Conservation (phyloP, 2,329 filamentous ascomycete genomes). For the Tolypocladium album region DNA sequence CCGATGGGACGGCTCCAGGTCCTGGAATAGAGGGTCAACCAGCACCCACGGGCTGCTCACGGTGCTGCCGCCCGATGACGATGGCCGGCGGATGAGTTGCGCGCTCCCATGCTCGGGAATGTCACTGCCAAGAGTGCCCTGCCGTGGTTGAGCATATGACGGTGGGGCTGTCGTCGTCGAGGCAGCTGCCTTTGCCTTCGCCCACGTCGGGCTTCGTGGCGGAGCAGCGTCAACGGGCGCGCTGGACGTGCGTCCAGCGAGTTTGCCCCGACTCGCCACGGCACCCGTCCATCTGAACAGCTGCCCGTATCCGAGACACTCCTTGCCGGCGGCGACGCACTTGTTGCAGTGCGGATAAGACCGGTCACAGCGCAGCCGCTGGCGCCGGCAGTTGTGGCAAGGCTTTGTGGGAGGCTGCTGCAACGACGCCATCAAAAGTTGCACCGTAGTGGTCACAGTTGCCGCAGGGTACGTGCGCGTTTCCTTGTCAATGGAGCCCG, state of each 20-base stretch:
- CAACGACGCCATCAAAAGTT: not conserved
- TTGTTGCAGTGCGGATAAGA: conserved; percentile 40
- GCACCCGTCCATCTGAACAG: conserved; percentile 42
- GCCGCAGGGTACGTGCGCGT: not conserved
- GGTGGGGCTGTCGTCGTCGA: not conserved
- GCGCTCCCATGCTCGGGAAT: conserved; percentile 8
- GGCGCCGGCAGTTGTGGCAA: conserved; percentile 45
- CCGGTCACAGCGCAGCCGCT: conserved; percentile 41
- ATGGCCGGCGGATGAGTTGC: conserved; percentile 16
- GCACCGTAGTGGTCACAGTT: not conserved
- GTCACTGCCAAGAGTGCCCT: not conserved
- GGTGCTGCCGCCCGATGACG: conserved; percentile 6
- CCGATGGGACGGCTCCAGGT: conserved; percentile 36
- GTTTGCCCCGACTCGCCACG: conserved; percentile 29
- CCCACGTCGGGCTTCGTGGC: not conserved
- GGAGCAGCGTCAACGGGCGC: conserved; percentile 13
- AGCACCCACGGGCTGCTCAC: conserved; percentile 24
- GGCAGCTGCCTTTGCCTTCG: not conserved
- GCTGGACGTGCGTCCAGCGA: conserved; percentile 27
- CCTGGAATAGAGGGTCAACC: conserved; percentile 36
- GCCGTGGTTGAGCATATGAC: not conserved
- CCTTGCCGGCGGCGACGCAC: conserved; percentile 34
- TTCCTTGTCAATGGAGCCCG: conserved; percentile 5
- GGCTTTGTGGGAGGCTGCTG: conserved; percentile 18
- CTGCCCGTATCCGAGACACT: conserved; percentile 43